Evolutionary conservation across 169 alveolate genomes (phyloP).

Genomic region (Cryptosporidium canis): DNA sequence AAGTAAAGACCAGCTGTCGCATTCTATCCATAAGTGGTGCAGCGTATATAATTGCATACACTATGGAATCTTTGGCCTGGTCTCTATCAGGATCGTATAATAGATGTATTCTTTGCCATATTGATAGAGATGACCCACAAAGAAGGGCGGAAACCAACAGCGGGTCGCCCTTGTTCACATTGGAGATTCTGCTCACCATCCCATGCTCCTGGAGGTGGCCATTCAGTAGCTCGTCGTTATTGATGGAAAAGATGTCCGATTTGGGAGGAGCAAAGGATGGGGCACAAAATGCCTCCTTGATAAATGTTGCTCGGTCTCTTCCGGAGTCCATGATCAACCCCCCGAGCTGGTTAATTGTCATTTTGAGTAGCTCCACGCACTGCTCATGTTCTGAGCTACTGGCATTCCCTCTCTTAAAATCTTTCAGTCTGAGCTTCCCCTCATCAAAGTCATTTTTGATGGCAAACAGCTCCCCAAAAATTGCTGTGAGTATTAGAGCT

Average conservation of each 20-base stretch:
- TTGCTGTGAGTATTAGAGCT: constrained; percentile 46
- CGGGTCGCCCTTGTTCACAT: constrained; percentile 66
- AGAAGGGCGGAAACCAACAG: constrained; percentile 43
- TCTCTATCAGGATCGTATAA: constrained; percentile 70
- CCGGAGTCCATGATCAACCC: constrained; percentile 65
- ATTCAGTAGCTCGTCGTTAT: constrained; percentile 17
- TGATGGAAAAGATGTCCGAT: constrained; percentile 30
- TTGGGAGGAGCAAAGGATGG: constrained; percentile 70
- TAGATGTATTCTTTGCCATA: constrained; percentile 68
- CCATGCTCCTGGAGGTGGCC: background rate
- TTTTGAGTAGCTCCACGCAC: constrained; percentile 36
- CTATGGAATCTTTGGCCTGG: constrained; percentile 56
- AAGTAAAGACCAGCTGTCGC: constrained; percentile 62
- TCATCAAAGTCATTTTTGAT: constrained; percentile 40
- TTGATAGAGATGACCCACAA: constrained; percentile 63
- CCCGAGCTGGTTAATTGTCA: constrained; percentile 47
- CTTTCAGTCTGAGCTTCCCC: constrained; percentile 5
- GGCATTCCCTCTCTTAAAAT: background rate
- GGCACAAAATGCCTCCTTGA: constrained; percentile 70
- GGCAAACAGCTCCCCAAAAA: constrained; percentile 49
- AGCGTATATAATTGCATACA: constrained; percentile 55
- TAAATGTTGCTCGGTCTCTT: constrained; percentile 64
- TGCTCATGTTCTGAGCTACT: constrained; percentile 47
- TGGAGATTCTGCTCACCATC: constrained; percentile 12
- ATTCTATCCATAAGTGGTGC: constrained; percentile 71